Evolutionary conservation across 2,329 filamentous ascomycete species (phyloP).

Genomic region (Alternaria ethzedia): DNA sequence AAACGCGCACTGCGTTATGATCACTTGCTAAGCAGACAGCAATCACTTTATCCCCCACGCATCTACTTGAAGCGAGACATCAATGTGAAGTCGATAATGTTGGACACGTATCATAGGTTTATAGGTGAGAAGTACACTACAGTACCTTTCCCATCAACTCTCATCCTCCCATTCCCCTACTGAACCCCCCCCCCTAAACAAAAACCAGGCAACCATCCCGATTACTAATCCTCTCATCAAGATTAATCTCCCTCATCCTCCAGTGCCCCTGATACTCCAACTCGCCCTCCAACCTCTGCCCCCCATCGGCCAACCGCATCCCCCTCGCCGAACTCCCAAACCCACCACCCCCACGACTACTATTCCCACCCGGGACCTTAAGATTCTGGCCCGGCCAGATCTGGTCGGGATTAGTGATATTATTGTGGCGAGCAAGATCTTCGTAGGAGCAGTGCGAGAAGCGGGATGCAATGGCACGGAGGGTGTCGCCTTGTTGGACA

Average conservation of each 20-base stretch:
- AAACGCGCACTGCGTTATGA: not conserved
- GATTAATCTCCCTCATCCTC: conserved; percentile 24
- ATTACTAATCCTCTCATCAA: conserved; percentile 36
- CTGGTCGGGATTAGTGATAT: conserved; percentile 34
- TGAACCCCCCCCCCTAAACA: conserved; percentile 3
- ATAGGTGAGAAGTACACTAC: not conserved
- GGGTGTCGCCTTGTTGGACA: conserved; percentile 36
- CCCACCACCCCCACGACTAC: conserved; percentile 12
- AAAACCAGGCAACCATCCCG: conserved; percentile 32
- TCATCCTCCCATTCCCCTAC: not conserved
- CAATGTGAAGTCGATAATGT: not conserved
- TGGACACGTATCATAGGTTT: not conserved
- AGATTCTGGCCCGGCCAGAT: conserved; percentile 38
- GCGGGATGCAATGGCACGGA: conserved; percentile 33
- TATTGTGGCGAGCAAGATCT: conserved; percentile 33
- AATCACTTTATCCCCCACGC: too few species aligned
- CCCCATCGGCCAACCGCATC: conserved; percentile 26
- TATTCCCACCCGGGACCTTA: conserved; percentile 28
- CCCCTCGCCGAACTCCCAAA: conserved; percentile 33
- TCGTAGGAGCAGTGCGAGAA: conserved; percentile 35
- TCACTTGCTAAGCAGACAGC: too few species aligned
- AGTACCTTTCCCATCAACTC: not conserved
- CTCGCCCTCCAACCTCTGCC: conserved; percentile 32
- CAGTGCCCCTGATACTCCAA: conserved; percentile 23
- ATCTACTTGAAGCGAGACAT: too few species aligned